phyloP scores from a whole-genome alignment of 257 asterid species.

The Fraxinus pennsylvanica region DNA sequence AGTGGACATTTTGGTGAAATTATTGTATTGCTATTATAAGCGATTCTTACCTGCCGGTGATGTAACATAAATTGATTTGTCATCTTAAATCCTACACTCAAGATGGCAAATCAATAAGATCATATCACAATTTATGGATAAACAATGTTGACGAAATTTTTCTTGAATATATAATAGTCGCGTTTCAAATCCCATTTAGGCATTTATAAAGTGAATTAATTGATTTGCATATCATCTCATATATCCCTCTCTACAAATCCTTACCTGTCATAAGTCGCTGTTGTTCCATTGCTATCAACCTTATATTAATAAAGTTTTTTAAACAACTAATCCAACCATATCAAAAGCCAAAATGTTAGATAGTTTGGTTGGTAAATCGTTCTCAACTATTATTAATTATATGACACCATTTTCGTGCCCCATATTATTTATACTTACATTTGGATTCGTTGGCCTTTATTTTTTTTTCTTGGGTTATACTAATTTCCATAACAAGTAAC shows the following conservation, averaged over 20 bases:
- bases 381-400: neutral
- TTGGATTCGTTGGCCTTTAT: constrained; percentile 18
- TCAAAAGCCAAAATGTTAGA: constrained; percentile 23
- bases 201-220: neutral
- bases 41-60: too few relatives aligned
- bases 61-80: too few relatives aligned
- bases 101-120: too few relatives aligned
- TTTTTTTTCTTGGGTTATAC: neutral
- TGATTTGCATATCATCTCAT: constrained; percentile 1
- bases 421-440: neutral
- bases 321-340: neutral
- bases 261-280: constrained; percentile 21
- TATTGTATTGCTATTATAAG: too few relatives aligned
- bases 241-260: too few relatives aligned
- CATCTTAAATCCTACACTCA: too few relatives aligned
- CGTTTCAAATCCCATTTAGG: too few relatives aligned
- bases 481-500: constrained; percentile 6
- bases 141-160: too few relatives aligned
- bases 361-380: constrained; percentile 26
- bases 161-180: too few relatives aligned
- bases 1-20: too few relatives aligned
- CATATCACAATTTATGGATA: too few relatives aligned
- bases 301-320: neutral
- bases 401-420: constrained; percentile 26
- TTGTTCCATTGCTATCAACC: constrained; percentile 32